Evolutionary conservation across 2,329 filamentous ascomycete genomes (phyloP), one percentile per base, ranked within the genome.

Genomic region (Xylariomycetidae sp.): DNA sequence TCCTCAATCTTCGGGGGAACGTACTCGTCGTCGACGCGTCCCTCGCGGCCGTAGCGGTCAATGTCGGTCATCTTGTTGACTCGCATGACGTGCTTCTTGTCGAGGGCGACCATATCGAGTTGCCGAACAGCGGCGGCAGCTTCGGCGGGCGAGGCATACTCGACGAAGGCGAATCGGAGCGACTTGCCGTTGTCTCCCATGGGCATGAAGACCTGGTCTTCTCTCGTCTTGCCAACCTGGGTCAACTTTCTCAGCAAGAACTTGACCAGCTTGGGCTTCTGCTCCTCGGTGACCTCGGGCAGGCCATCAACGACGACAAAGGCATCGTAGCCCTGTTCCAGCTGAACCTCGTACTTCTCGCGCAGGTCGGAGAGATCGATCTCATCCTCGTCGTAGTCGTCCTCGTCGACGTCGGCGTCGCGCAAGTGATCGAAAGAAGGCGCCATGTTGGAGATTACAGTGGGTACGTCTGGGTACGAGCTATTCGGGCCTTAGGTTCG

Each of bases 1-100:
- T 82, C 77, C 49, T 90, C 81, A 47, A 95, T 82, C 49, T 82
- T 67, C 33, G 92, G 92, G 31, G 82, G 69, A 39, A 77, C 75
- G 66, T 95, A 98, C 49, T 89, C 81, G 55, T 98, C 92, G 48
- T 95, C 85, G 52, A 98, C 76, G 47, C 88, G 81, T 49, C 92
- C 92, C 68, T 96, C 92, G 43, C 88, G 79, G 44, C 92, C 92
- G 61, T 86, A 98, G 48, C 92, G 84, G 60, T 98, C 92, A 55
- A 98, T 89, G 59, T 98, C 92, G 53, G 89, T 95, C 53, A 98
- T 75, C 68, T 98, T 98, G 79, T 98, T 98, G 52, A 98, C 89
- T 44, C 82, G 76, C 51, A 98, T 78, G 32, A 78, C 95, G 73
- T 98, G 89, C 68, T 82, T 95, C 76, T 93, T 96, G 70, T 98